phyloP scores from a whole-genome alignment of 345 rosid species.

The Trapa bicornis region DNA sequence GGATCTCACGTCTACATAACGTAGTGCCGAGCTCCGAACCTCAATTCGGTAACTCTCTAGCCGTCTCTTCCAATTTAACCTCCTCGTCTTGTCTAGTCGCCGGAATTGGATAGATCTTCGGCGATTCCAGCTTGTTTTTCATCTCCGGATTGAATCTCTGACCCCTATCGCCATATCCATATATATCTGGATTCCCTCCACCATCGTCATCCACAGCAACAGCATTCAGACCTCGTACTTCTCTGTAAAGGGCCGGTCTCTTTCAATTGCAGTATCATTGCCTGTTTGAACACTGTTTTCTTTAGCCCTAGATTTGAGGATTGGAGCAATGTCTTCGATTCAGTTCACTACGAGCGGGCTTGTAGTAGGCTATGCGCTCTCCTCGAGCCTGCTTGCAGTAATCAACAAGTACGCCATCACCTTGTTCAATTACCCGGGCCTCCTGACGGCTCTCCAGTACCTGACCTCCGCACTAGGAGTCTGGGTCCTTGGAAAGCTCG shows the following conservation, averaged over 20 bases:
- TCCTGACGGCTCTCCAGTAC: constrained; percentile 88
- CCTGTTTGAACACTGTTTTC: not conserved
- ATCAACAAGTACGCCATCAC: constrained; percentile 93
- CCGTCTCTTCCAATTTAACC: not conserved
- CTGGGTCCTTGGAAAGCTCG: constrained; percentile 67
- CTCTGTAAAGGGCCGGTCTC: not conserved
- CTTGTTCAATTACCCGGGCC: constrained; percentile 75
- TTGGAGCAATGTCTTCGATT: constrained; percentile 24
- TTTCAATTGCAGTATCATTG: not conserved
- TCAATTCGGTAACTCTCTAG: not conserved
- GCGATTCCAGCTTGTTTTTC: not conserved
- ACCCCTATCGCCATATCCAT: not conserved
- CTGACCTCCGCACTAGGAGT: constrained; percentile 68
- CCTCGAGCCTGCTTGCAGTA: constrained; percentile 96
- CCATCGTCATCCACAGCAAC: not conserved
- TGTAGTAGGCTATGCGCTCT: constrained; percentile 80
- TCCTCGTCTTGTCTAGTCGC: not conserved
- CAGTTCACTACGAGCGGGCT: constrained; percentile 67
- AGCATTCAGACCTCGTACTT: not conserved
- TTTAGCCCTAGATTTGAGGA: not conserved
- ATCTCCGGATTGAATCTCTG: not conserved
- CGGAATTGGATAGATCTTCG: not conserved
- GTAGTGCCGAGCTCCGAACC: not conserved
- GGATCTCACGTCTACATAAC: not conserved
- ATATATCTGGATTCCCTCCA: too few relatives aligned